Evolutionary conservation across 345 rosid species (phyloP).

Genomic region (Citrus mangshanensis): DNA sequence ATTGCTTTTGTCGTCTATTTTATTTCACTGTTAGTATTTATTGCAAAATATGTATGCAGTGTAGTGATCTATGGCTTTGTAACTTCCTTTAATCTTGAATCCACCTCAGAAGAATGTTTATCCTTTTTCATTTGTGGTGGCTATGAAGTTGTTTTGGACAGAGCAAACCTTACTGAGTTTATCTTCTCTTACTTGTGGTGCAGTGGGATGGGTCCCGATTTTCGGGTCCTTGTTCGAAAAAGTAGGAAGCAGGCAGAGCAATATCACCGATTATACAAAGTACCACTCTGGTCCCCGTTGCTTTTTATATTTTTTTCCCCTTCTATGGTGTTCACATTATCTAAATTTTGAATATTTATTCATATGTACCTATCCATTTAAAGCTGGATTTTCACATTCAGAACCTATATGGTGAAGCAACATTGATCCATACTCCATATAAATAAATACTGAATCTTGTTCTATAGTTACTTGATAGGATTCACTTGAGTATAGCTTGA

Average conservation of each 20-base stretch:
- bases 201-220: constrained; percentile 99
- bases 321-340: not conserved
- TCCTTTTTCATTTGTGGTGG: not conserved
- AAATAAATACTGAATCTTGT: not conserved
- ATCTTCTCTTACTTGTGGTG: constrained; percentile 11
- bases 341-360: not conserved
- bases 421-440: not conserved
- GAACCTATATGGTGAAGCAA: not conserved
- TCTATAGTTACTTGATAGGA: not conserved
- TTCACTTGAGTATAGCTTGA: not conserved
- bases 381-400: not conserved
- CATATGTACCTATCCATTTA: not conserved
- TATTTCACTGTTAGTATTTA: not conserved
- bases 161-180: not conserved
- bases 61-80: not conserved
- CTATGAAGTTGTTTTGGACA: not conserved
- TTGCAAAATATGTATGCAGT: not conserved
- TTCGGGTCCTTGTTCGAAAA: constrained; percentile 87
- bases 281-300: constrained; percentile 16
- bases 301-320: not conserved
- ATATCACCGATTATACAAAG: constrained; percentile 77
- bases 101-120: not conserved
- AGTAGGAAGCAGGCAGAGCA: constrained; percentile 96
- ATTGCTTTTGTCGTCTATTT: not conserved
- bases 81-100: not conserved